Base-by-base conservation (phyloP, 805 yeast genomes). In the Nadsonia fulvescens region DNA sequence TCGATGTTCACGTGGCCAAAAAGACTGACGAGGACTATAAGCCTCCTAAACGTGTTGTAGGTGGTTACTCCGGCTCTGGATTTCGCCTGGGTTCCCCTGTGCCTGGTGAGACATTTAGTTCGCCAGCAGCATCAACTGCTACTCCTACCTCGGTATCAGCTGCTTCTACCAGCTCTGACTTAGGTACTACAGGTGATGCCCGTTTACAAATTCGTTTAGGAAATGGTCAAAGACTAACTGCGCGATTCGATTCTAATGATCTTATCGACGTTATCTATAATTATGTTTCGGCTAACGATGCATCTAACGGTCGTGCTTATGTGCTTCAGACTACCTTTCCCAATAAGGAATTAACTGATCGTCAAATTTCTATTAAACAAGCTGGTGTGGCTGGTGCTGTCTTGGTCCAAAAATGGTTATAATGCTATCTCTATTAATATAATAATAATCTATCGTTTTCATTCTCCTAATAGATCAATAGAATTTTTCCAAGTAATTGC, bases 391-490 rank as follows among this genome's bases (percentile, higher is more conserved):
- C 64, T 26, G 78, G 78, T 38, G 66, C 95, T 2, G 93, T 79
- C n/a, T 70, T 83, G 15, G 79, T 83, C 10, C 95, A 81, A 50
- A 71, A 89, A 53, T 77, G n/a, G n/a, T n/a, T n/a, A n/a, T n/a
- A n/a, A n/a, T n/a, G n/a, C n/a, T n/a, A n/a, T n/a, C n/a, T n/a
- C n/a, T n/a, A n/a, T n/a, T n/a, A n/a, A n/a, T n/a, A n/a, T n/a
- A n/a, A n/a, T n/a, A n/a, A n/a, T n/a, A n/a, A n/a, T n/a, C n/a
- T n/a, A n/a, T 17, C 19, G 19, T 8, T 17, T n/a, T n/a, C 9
- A 8, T 17, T 8, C n/a, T n/a, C 51, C 53, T 35, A 68, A 72
- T 18, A 74, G 41, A 4, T 40, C 32, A 31, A 60, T 44, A 11
- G 70, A 53, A 36, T 69, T 74, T 8, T 49, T 29, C 59, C 66